phyloP scores from a whole-genome alignment of 2,329 filamentous ascomycete genomes.

The Cladophialophora carrionii region DNA sequence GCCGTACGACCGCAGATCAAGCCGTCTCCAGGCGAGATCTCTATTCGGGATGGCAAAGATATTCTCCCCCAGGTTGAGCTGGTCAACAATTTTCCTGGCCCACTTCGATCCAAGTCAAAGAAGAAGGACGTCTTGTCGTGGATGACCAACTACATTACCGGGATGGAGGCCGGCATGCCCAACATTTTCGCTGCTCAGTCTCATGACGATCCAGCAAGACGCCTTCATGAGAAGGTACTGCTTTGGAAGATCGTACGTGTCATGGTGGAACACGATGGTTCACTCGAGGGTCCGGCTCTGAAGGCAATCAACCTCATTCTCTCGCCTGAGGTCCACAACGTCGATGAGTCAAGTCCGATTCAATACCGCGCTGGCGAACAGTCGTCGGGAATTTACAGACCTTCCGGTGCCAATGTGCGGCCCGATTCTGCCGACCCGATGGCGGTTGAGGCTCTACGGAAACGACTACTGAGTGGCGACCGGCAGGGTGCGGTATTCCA shows the following conservation, averaged over 20 bases:
- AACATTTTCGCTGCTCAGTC: slow-evolving; percentile 45
- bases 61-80: slow-evolving; percentile 71
- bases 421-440: slow-evolving; percentile 71
- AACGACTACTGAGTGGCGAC: slow-evolving; percentile 74
- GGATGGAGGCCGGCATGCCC: slow-evolving; percentile 61
- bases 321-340: slow-evolving; percentile 57
- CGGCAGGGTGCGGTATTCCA: slow-evolving; percentile 91
- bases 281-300: slow-evolving; percentile 72
- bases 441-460: slow-evolving; percentile 72
- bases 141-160: slow-evolving; percentile 75
- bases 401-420: slow-evolving; percentile 47
- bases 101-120: slow-evolving; percentile 84
- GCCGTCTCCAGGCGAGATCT: slow-evolving; percentile 79
- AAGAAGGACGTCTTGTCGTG: slow-evolving; percentile 90
- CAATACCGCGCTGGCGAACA: slow-evolving; percentile 47
- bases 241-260: slow-evolving; percentile 84
- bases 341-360: slow-evolving; percentile 33
- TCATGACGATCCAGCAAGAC: slow-evolving; percentile 62
- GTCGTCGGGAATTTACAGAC: slow-evolving; percentile 48
- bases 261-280: slow-evolving; percentile 84
- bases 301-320: slow-evolving; percentile 76
- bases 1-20: slow-evolving; percentile 75
- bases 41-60: slow-evolving; percentile 74
- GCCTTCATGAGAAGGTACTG: slow-evolving; percentile 75
- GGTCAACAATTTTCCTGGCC: slow-evolving; percentile 82